Base-by-base conservation (phyloP, 768 basidiomycete species). In the Dacryopinax primogenitus region DNA sequence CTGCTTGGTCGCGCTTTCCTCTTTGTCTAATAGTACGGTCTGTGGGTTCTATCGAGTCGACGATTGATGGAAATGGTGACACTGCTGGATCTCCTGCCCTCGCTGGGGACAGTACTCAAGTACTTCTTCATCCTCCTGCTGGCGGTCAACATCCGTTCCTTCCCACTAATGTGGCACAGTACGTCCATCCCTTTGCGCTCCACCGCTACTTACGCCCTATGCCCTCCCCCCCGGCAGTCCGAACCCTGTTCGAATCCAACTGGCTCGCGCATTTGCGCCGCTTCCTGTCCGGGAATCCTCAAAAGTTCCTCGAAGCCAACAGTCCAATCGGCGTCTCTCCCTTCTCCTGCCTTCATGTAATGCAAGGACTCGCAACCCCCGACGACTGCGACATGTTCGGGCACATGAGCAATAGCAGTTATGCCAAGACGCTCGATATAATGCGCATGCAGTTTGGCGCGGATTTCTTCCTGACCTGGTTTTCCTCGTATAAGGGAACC, bases 91-190 rank as follows among this genome's bases (percentile, higher is more conserved):
- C 18, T 15, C 3, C 41, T 44, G 18, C 41, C 41, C 41, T 18
- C 18, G 18, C 18, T 44, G 18, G 41, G 41, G 18, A 44, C 16
- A 23, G 18, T 44, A 6, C 44, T 68, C 18, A 66, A 65, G 63
- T 66, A 62, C 47, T 32, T 36, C 12, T 62, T 66, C 28, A 26
- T 28, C 28, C 3, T 26, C 3, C 62, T 66, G 32, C 37, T 64
- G 1, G 1, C 32, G 34, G 35, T 63, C 45, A 66, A 65, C 58
- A 6, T 36, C 0, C 33, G 63, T 16, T 32, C 37, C 1, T 63
- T 67, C 37, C 67, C 67, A 3, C 62, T 62, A 11, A 63, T 67
- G n/a, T 68, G 67, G 67, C 67, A 68, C 23, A 23, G 41, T 44
- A 4, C 47, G 9, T 18, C 30, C 33, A 11, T n/a, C 23, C 26